Evolutionary conservation across 192 early-diverging fungal genomes (phyloP).

Genomic region (Neocallimastix lanati): DNA sequence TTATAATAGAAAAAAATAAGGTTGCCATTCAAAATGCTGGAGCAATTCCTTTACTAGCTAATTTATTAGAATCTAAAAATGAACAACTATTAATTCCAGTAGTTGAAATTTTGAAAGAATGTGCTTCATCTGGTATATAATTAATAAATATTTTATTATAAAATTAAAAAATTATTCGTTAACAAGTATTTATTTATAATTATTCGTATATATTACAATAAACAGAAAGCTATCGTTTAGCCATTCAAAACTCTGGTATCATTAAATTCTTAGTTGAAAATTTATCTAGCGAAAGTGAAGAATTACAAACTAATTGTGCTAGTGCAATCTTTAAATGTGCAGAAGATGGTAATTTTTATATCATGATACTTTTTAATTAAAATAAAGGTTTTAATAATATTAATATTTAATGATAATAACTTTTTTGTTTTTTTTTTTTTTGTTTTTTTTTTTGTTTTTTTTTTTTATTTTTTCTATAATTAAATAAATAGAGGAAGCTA

Average conservation of each 20-base stretch:
- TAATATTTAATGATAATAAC: too few relatives aligned
- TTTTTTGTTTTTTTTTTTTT: conserved; percentile 9
- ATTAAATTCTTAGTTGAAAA: conserved; percentile 44
- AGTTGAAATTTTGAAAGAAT: conserved; percentile 41
- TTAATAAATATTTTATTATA: too few relatives aligned
- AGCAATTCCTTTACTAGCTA: conserved; percentile 34
- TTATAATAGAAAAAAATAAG: conserved; percentile 34
- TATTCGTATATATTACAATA: too few relatives aligned
- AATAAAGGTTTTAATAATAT: too few relatives aligned
- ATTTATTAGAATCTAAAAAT: conserved; percentile 30
- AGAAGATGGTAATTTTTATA: conserved; percentile 31
- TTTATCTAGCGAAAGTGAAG: conserved; percentile 32
- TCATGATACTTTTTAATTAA: too few relatives aligned
- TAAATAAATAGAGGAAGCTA: conserved; percentile 23
- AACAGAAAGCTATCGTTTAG: conserved; percentile 30
- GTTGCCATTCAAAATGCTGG: conserved; percentile 40
- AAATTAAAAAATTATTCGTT: too few relatives aligned
- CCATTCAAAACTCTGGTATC: conserved; percentile 37
- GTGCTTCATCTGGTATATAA: conserved; percentile 36
- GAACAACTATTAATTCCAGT: conserved; percentile 40
- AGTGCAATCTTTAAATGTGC: conserved; percentile 49
- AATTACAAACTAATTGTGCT: conserved; percentile 39
- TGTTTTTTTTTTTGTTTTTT: conserved; percentile 2
- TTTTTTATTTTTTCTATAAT: background rate
- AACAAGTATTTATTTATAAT: too few relatives aligned